Percentiles rank a stretch among this genome's conserved stretches.
These are phyloP conservation scores for Russula olivacea DNA, from an alignment of 768 basidiomycete species.

Conservation along the genomic window DNA sequence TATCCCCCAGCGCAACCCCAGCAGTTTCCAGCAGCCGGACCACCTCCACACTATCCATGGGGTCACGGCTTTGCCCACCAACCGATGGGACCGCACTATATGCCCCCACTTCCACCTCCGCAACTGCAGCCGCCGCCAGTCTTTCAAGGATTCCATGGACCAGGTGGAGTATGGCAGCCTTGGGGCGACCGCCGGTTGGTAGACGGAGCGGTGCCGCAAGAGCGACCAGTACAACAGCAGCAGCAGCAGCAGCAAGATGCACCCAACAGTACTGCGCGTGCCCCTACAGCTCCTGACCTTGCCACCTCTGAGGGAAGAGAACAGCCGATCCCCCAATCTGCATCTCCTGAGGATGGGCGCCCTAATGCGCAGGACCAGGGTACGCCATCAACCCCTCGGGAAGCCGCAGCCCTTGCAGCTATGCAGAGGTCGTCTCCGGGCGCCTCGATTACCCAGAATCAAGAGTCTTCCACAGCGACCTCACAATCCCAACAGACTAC, in stretches of 20 bases:
- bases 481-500: slow-evolving; percentile 7
- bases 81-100: slow-evolving; percentile 39
- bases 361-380: slow-evolving; percentile 4
- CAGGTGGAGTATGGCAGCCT: slow-evolving; percentile 21
- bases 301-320: slow-evolving; percentile 5
- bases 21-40: slow-evolving; percentile 29
- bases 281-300: slow-evolving; percentile 3
- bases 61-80: slow-evolving; percentile 58
- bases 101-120: slow-evolving; percentile 21
- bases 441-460: neutral
- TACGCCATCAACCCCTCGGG: slow-evolving; percentile 35
- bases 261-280: neutral
- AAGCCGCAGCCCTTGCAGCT: slow-evolving; percentile 65
- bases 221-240: slow-evolving; percentile 6
- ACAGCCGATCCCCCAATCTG: neutral
- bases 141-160: slow-evolving; percentile 24
- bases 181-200: slow-evolving; percentile 18
- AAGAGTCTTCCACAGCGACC: neutral
- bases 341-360: neutral
- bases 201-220: slow-evolving; percentile 12
- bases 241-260: slow-evolving; percentile 5
- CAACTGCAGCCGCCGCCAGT: slow-evolving; percentile 24
- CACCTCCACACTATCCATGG: slow-evolving; percentile 48
- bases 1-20: slow-evolving; percentile 24
- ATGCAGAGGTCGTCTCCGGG: slow-evolving; percentile 42